phyloP scores from a whole-genome alignment of 2,329 filamentous ascomycete genomes.

The Neophaeococcomyces mojaviensis region DNA sequence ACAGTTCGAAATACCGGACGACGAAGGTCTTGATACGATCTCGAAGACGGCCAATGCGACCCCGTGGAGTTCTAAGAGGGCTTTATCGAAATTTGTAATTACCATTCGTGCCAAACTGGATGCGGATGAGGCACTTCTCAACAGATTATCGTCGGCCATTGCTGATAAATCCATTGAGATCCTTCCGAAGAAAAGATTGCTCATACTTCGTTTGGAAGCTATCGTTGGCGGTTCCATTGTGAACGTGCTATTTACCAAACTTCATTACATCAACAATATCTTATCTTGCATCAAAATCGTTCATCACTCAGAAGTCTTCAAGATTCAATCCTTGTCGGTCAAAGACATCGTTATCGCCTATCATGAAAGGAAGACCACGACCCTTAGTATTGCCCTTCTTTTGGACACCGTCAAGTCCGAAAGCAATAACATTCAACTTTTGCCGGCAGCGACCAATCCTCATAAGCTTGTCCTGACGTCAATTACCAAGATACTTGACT shows the following conservation, averaged over 20 bases:
- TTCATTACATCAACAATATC: constrained; percentile 17
- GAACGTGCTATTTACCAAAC: constrained; percentile 13
- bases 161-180: constrained; percentile 15
- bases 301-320: constrained; percentile 13
- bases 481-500: constrained; percentile 12
- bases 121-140: constrained; percentile 13
- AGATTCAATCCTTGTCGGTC: constrained; percentile 14
- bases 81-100: constrained; percentile 3
- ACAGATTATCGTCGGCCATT: constrained; percentile 12
- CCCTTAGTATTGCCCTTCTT: not conserved
- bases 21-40: not conserved
- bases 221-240: constrained; percentile 13
- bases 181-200: constrained; percentile 9
- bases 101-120: constrained; percentile 12
- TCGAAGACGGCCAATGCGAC: not conserved
- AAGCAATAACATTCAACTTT: constrained; percentile 15
- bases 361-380: constrained; percentile 5
- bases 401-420: constrained; percentile 1
- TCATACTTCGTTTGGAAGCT: constrained; percentile 14
- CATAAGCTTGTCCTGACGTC: constrained; percentile 12
- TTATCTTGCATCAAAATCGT: constrained; percentile 18
- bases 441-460: constrained; percentile 16
- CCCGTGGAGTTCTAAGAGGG: constrained; percentile 5
- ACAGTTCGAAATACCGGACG: not conserved
- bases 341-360: constrained; percentile 16